Evolutionary conservation across 495 filamentous ascomycete species (phyloP).

Genomic region (Penicillium taxi): DNA sequence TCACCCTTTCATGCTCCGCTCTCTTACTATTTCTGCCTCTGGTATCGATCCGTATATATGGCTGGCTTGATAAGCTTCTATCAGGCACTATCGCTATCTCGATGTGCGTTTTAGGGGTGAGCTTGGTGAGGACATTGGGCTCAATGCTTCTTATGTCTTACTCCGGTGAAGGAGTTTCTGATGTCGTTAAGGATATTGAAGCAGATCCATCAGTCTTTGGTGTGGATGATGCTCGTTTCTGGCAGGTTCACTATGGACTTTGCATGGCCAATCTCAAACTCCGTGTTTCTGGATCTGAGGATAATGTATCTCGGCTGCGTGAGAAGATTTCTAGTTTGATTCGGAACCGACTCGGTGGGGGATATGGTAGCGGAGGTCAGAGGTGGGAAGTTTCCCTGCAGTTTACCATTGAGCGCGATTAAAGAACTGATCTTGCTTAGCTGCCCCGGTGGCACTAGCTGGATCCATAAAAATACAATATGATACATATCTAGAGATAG

Average conservation of each 20-base stretch:
- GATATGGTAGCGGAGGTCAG: conserved; percentile 72
- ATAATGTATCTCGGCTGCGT: conserved; percentile 58
- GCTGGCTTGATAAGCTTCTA: conserved; percentile 74
- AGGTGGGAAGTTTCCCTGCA: conserved; percentile 76
- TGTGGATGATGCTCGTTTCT: conserved; percentile 87
- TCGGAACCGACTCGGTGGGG: conserved; percentile 77
- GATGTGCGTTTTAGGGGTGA: conserved; percentile 80
- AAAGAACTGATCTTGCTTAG: not conserved
- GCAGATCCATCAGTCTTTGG: conserved; percentile 63
- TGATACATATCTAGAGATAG: no score
- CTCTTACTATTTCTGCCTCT: conserved; percentile 79
- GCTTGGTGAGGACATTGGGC: conserved; percentile 75
- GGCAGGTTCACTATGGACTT: conserved; percentile 96
- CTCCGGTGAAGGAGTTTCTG: conserved; percentile 55
- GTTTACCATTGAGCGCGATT: conserved; percentile 34
- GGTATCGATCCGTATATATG: conserved; percentile 62
- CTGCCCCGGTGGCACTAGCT: no score
- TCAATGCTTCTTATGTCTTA: conserved; percentile 95
- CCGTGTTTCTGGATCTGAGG: conserved; percentile 56
- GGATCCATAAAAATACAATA: no score
- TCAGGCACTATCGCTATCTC: conserved; percentile 68
- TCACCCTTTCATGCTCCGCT: conserved; percentile 77
- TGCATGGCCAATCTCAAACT: conserved; percentile 93
- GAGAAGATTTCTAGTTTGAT: conserved; percentile 70
- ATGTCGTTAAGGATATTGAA: conserved; percentile 77